Evolutionary conservation across 2,329 filamentous ascomycete genomes (phyloP), one percentile per base, ranked within the genome.

Genomic region (Talaromyces sp.): DNA sequence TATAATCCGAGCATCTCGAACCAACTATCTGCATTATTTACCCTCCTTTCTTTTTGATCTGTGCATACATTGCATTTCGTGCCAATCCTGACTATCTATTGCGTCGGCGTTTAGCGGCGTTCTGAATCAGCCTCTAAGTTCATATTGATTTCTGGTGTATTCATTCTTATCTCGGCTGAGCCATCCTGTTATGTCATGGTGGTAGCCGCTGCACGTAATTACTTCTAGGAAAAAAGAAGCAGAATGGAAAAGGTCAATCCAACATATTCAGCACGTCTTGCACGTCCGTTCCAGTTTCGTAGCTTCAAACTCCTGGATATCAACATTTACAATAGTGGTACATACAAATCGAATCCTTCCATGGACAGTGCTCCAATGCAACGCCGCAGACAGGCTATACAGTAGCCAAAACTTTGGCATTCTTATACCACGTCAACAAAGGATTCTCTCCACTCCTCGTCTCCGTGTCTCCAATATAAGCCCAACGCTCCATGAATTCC

Each of bases 371-470:
- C 27, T 1, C 5, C 24, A 41, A n/a, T 41, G 3, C 11, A 16
- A n/a, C 27, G 16, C 39, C 3, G 9, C 10, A 47, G 13, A 37
- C 35, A 8, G n/a, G 5, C n/a, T n/a, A 96, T 70, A 95, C 86
- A 62, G 93, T 97, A 60, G 92, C 89, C 85, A 98, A 86, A 71
- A 97, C 90, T 77, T 90, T 95, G 62, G 94, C 93, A 78, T 99
- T 99, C 80, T 91, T 90, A 80, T 98, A 99, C 89, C 95, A 97
- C 72, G 83, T 90, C 77, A 98, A 75, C 73, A 99, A 79, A 52
- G 94, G 94, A 76, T 98, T 98, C 82, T 99, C 95, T 19, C 95
- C 95, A 75, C 89, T 96, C 71, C 85, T 84, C 50, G 93, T 96
- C 82, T 90, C 85, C 22, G 94, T 98, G 72, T 96, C 92, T 74